Evolutionary conservation across 768 basidiomycete species (phyloP).

Genomic region (Boletus rubroflammeus): DNA sequence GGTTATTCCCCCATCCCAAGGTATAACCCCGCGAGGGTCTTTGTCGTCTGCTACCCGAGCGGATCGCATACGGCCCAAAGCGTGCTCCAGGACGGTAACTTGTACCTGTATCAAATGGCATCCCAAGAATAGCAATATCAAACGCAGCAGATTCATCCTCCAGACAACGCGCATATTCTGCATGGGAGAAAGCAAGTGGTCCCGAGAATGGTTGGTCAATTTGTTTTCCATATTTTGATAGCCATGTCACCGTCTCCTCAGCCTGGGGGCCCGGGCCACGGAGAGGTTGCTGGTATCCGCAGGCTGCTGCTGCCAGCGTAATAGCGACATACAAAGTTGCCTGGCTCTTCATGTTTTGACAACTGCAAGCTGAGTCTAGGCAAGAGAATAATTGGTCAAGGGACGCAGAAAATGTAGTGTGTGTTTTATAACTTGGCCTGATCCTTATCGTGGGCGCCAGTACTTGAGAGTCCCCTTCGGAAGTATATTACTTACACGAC

Average conservation of each 20-base stretch:
- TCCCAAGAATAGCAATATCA: slow-evolving; percentile 74
- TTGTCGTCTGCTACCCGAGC: slow-evolving; percentile 73
- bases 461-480: background rate
- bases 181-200: slow-evolving; percentile 77
- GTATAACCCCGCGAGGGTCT: slow-evolving; percentile 60
- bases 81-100: slow-evolving; percentile 63
- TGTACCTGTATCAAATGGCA: slow-evolving; percentile 74
- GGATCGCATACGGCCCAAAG: slow-evolving; percentile 84
- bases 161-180: slow-evolving; percentile 49
- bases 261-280: background rate
- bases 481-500: background rate
- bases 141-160: slow-evolving; percentile 20
- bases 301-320: background rate
- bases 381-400: background rate
- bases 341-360: slow-evolving; percentile 12
- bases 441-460: background rate
- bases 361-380: background rate
- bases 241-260: slow-evolving; percentile 45
- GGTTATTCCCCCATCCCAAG: slow-evolving; percentile 67
- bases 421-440: background rate
- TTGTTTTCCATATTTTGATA: slow-evolving; percentile 70
- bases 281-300: slow-evolving; percentile 17
- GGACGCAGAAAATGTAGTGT: background rate
- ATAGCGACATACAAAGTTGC: background rate
- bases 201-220: slow-evolving; percentile 76